Evolutionary conservation across 257 asterid species (phyloP).

Genomic region (Avicennia marina): DNA sequence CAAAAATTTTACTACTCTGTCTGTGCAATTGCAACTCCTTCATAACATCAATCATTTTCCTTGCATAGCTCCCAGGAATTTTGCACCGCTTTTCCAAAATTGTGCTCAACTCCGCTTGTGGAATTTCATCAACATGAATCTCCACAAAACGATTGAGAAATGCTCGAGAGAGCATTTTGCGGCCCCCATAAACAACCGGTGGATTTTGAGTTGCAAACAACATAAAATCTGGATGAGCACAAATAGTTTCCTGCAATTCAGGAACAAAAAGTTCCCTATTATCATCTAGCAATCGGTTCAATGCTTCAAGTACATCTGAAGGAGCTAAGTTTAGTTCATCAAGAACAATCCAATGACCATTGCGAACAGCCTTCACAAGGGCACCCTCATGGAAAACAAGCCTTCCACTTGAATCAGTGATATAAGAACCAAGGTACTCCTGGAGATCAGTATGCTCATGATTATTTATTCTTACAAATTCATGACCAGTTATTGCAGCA

Average conservation of each 20-base stretch:
- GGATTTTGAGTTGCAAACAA: constrained; percentile 98
- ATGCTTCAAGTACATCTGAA: constrained; percentile 94
- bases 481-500: constrained; percentile 71
- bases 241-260: constrained; percentile 69
- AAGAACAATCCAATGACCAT: constrained; percentile 92
- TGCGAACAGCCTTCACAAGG: constrained; percentile 87
- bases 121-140: constrained; percentile 97
- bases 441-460: constrained; percentile 98
- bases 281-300: constrained; percentile 90
- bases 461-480: constrained; percentile 87
- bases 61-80: constrained; percentile 64
- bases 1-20: constrained; percentile 86
- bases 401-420: constrained; percentile 83
- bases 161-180: constrained; percentile 92
- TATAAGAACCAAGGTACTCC: constrained; percentile 90
- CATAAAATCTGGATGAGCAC: constrained; percentile 85
- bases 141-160: constrained; percentile 98
- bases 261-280: constrained; percentile 95
- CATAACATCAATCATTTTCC: constrained; percentile 84
- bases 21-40: constrained; percentile 84
- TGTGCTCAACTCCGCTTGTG: constrained; percentile 76
- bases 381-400: constrained; percentile 90
- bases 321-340: constrained; percentile 99
- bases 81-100: constrained; percentile 65
- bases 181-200: constrained; percentile 89